Evolutionary conservation across 768 basidiomycete genomes (phyloP).

Genomic region (Collybia sordida): DNA sequence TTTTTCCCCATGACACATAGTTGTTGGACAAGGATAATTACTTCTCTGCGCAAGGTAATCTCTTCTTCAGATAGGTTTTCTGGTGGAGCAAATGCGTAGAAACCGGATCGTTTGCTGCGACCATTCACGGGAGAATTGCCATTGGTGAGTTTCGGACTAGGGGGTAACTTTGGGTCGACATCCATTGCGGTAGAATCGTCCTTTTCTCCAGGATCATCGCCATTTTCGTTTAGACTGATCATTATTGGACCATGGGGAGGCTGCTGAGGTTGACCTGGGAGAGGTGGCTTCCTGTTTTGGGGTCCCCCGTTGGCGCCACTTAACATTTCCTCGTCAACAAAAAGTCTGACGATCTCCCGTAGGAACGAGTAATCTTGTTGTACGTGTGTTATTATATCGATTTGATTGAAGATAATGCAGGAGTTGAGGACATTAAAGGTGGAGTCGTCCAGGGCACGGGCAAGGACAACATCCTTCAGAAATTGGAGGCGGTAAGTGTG

Average conservation of each 20-base stretch:
- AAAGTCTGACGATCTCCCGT: conserved; percentile 72
- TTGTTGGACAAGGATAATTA: conserved; percentile 87
- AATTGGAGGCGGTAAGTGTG: conserved; percentile 97
- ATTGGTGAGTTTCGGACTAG: conserved; percentile 28
- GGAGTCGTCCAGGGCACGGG: conserved; percentile 91
- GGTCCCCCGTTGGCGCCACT: conserved; percentile 24
- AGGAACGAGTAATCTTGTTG: conserved; percentile 78
- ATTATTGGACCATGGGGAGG: conserved; percentile 31
- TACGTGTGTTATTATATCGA: conserved; percentile 92
- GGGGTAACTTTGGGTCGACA: conserved; percentile 30
- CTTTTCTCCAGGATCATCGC: conserved; percentile 31
- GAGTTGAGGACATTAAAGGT: conserved; percentile 97
- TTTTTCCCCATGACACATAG: conserved; percentile 96
- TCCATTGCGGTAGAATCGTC: conserved; percentile 35
- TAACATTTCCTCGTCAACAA: conserved; percentile 71
- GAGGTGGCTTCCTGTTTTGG: conserved; percentile 22
- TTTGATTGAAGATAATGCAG: conserved; percentile 98
- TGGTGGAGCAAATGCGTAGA: conserved; percentile 57
- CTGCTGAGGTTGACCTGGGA: conserved; percentile 23
- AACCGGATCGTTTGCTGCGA: conserved; percentile 18
- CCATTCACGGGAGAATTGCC: conserved; percentile 25
- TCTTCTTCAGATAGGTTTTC: conserved; percentile 57
- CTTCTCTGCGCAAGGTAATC: conserved; percentile 63
- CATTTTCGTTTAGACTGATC: conserved; percentile 41
- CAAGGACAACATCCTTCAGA: conserved; percentile 97